Evolutionary conservation across 306 rosid species (phyloP).

Genomic region (Ceratonia siliqua): DNA sequence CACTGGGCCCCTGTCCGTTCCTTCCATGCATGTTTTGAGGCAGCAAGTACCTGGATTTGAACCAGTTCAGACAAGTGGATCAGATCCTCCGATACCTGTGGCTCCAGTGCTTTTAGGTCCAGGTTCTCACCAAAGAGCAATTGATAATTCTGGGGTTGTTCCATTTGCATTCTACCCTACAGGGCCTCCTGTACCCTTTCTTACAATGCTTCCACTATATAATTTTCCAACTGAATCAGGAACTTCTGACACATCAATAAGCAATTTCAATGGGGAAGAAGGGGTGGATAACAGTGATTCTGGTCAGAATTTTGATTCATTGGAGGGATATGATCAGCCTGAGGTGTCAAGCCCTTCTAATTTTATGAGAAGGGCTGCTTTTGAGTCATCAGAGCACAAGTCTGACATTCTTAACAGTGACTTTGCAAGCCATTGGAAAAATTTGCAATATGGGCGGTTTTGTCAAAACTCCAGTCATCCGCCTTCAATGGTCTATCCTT

Average conservation of each 20-base stretch:
- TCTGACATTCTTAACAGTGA: conserved; percentile 73
- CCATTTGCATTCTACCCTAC: conserved; percentile 71
- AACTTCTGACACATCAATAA: conserved; percentile 53
- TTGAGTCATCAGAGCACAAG: conserved; percentile 48
- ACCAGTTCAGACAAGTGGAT: conserved; percentile 59
- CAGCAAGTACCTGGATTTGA: conserved; percentile 61
- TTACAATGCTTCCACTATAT: conserved; percentile 69
- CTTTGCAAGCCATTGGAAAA: conserved; percentile 65
- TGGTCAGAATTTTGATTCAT: conserved; percentile 53
- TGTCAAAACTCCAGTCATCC: conserved; percentile 58
- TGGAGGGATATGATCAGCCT: conserved; percentile 48
- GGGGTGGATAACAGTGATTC: conserved; percentile 49
- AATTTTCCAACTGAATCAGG: conserved; percentile 61
- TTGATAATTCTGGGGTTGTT: conserved; percentile 56
- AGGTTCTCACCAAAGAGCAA: conserved; percentile 62
- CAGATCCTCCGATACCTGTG: conserved; percentile 54
- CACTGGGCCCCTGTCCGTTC: conserved; percentile 40
- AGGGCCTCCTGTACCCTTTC: conserved; percentile 82
- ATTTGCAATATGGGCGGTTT: conserved; percentile 62
- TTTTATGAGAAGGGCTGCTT: conserved; percentile 40
- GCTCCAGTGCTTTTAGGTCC: conserved; percentile 55
- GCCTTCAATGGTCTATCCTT: conserved; percentile 44
- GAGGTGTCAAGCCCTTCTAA: conserved; percentile 44
- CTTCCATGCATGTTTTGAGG: conserved; percentile 48
- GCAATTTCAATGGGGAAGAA: conserved; percentile 55